Conservation (phyloP, 1,284 basidiomycete genomes). For the Austropuccinia psidii region DNA sequence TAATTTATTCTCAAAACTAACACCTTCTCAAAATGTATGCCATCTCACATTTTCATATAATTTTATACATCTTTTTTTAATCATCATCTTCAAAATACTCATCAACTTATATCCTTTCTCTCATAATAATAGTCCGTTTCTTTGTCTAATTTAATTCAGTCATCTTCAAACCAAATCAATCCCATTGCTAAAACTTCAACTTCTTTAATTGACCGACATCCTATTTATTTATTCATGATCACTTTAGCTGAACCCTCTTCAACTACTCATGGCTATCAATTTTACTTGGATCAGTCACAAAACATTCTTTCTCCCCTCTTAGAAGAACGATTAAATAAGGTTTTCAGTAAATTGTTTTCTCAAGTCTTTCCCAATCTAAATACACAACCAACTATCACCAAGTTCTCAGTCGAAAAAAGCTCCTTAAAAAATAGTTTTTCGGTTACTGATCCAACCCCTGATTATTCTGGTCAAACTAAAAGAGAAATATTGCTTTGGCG, state of each 20-base stretch:
- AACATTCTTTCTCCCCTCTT: constrained; percentile 4
- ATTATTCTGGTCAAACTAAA: too few relatives aligned
- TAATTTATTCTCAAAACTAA: not conserved
- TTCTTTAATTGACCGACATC: constrained; percentile 14
- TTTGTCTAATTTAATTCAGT: not conserved
- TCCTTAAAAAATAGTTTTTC: too few relatives aligned
- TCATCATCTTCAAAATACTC: not conserved
- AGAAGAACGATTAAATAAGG: not conserved
- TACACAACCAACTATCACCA: too few relatives aligned
- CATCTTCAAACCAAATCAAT: not conserved
- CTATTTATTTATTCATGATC: constrained; percentile 13
- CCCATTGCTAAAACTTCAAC: not conserved
- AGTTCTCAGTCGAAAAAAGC: too few relatives aligned
- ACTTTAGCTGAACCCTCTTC: too few relatives aligned
- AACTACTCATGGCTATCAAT: too few relatives aligned
- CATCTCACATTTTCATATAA: not conserved
- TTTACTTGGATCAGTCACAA: too few relatives aligned
- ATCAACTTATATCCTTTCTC: not conserved
- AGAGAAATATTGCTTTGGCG: too few relatives aligned
- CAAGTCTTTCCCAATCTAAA: not conserved
- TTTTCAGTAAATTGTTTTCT: not conserved
- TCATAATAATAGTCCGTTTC: not conserved
- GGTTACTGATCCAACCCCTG: too few relatives aligned
- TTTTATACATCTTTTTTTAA: not conserved
- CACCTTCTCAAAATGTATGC: not conserved